phyloP scores from a whole-genome alignment of 2,329 filamentous ascomycete genomes.

The Exophiala dermatitidis region DNA sequence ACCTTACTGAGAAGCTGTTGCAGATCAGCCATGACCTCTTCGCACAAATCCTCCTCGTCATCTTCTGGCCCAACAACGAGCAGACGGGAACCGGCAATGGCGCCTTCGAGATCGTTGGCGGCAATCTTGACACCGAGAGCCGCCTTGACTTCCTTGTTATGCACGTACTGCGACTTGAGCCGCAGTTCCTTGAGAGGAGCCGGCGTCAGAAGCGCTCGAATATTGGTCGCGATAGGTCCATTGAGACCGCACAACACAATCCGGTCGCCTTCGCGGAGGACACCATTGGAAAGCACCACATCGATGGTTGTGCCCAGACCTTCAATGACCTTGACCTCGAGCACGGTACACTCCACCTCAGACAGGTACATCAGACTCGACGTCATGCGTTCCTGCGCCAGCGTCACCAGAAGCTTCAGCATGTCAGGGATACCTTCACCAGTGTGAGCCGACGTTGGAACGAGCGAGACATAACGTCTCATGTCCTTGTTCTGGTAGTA shows the following conservation, averaged over 20 bases:
- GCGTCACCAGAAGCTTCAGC: constrained; percentile 85
- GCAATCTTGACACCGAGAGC: constrained; percentile 98
- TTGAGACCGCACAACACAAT: constrained; percentile 96
- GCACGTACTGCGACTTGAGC: constrained; percentile 91
- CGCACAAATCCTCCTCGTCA: constrained; percentile 92
- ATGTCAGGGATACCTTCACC: constrained; percentile 98
- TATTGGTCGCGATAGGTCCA: constrained; percentile 88
- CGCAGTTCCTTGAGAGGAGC: constrained; percentile 89
- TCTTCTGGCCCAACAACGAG: constrained; percentile 92
- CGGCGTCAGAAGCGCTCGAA: constrained; percentile 86
- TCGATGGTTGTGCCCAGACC: constrained; percentile 98
- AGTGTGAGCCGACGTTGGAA: constrained; percentile 96
- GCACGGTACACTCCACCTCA: constrained; percentile 93
- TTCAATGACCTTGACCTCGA: constrained; percentile 98
- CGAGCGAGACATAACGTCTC: constrained; percentile 87
- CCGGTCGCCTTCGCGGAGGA: constrained; percentile 85
- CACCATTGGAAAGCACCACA: constrained; percentile 91
- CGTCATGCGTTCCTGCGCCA: constrained; percentile 97
- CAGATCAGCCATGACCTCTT: constrained; percentile 93
- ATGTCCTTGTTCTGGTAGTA: constrained; percentile 98
- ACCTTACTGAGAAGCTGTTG: constrained; percentile 86
- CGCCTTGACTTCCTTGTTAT: constrained; percentile 99
- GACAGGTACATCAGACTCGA: constrained; percentile 96
- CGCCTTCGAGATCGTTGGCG: constrained; percentile 87
- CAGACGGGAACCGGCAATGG: constrained; percentile 90